Percentiles rank a stretch among this genome's conserved stretches.
phyloP scores from a whole-genome alignment of 208 protist species.

The Eutreptiella sp. region DNA sequence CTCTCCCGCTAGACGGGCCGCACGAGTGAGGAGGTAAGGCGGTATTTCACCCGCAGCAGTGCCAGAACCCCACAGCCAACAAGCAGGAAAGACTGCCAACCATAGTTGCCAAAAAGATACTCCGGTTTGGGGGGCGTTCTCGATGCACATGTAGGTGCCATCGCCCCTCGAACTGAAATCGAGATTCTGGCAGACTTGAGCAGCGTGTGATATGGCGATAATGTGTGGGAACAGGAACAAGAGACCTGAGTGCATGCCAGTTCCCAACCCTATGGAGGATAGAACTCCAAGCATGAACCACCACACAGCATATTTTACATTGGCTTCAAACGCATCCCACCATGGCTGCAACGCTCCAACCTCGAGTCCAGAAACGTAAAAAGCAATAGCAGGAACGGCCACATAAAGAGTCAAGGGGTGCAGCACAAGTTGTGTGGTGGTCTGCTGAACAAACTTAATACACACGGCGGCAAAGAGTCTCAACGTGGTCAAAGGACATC shows the following conservation, averaged over 20 bases:
- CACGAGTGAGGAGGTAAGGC: constrained; percentile 87
- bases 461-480: constrained; percentile 36
- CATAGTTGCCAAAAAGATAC: constrained; percentile 55
- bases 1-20: constrained; percentile 59
- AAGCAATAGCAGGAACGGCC: constrained; percentile 43
- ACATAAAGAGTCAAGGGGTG: constrained; percentile 37
- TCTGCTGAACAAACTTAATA: constrained; percentile 25
- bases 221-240: constrained; percentile 91
- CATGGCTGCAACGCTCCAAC: constrained; percentile 42
- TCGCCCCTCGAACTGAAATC: constrained; percentile 51
- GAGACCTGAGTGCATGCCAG: constrained; percentile 87
- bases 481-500: constrained; percentile 39
- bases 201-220: constrained; percentile 72
- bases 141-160: constrained; percentile 55
- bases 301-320: constrained; percentile 63
- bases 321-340: constrained; percentile 63
- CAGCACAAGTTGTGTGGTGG: constrained; percentile 23
- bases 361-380: constrained; percentile 34
- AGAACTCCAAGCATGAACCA: constrained; percentile 80
- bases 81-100: constrained; percentile 50
- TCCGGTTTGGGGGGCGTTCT: constrained; percentile 32
- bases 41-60: constrained; percentile 94
- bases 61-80: constrained; percentile 83
- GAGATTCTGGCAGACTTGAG: constrained; percentile 62
- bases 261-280: constrained; percentile 81